Evolutionary conservation across 2,329 filamentous ascomycete species (phyloP).

Genomic region (Neofusicoccum parvum): DNA sequence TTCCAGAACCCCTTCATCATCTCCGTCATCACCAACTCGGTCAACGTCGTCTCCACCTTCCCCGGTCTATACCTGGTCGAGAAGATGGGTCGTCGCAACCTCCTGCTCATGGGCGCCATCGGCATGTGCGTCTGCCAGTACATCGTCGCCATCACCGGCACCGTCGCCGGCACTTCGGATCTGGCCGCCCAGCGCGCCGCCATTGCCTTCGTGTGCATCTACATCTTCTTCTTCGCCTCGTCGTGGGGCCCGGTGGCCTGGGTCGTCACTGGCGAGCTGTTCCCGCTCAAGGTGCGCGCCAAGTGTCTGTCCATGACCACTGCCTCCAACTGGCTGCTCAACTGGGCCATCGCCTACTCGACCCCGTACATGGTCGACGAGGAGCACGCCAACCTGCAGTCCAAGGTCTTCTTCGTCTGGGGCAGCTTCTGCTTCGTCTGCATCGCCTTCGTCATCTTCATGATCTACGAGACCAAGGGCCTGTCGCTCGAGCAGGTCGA

Average conservation of each 20-base stretch:
- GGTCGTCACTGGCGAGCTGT: conserved; percentile 53
- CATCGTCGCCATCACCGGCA: conserved; percentile 45
- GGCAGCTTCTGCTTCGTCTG: conserved; percentile 56
- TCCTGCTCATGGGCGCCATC: conserved; percentile 73
- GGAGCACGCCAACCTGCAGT: conserved; percentile 64
- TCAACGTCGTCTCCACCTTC: conserved; percentile 76
- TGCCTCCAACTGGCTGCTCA: conserved; percentile 58
- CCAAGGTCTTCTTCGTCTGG: conserved; percentile 59
- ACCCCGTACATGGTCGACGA: conserved; percentile 71
- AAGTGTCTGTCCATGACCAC: conserved; percentile 56
- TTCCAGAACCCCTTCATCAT: conserved; percentile 63
- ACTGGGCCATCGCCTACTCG: conserved; percentile 67
- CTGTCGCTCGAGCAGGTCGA: conserved; percentile 78
- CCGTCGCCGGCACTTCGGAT: conserved; percentile 39
- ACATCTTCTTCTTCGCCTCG: conserved; percentile 79
- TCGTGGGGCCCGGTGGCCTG: conserved; percentile 78
- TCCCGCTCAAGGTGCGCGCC: conserved; percentile 50
- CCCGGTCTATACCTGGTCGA: conserved; percentile 76
- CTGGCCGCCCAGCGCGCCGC: conserved; percentile 41
- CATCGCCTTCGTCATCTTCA: conserved; percentile 67
- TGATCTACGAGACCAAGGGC: conserved; percentile 75
- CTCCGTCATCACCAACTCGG: conserved; percentile 72
- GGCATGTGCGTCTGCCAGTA: conserved; percentile 63
- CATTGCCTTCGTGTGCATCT: conserved; percentile 60
- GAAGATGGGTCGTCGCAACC: conserved; percentile 72